phyloP scores from a whole-genome alignment of 225 moss, liverwort and hornwort species.

The Sphagnum tenellum region DNA sequence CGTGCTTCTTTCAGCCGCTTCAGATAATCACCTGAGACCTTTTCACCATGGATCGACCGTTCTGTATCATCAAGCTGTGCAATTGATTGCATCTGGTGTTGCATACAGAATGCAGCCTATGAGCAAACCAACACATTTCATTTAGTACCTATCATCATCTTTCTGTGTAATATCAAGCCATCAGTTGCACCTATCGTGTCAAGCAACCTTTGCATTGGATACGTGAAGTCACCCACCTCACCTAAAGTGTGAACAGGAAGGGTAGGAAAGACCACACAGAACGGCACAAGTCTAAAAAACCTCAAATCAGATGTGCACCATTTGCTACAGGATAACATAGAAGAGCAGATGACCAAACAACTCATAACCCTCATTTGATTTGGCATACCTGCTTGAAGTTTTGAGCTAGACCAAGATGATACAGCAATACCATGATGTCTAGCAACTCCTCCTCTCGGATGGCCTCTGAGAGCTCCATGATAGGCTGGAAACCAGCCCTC shows the following conservation, averaged over 20 bases:
- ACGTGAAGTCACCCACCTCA: no score
- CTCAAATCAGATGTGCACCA: no score
- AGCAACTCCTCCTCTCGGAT: slow-evolving; percentile 95
- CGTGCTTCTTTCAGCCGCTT: neutral
- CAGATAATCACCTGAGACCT: slow-evolving; percentile 1
- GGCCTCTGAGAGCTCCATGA: slow-evolving; percentile 94
- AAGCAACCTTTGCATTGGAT: no score
- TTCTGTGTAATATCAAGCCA: no score
- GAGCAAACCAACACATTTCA: neutral
- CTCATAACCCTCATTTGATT: no score
- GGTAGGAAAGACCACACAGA: no score
- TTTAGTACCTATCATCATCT: no score
- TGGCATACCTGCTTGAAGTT: slow-evolving; percentile 77
- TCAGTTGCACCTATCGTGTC: no score
- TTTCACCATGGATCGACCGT: neutral
- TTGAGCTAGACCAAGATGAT: slow-evolving; percentile 85
- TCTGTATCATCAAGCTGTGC: slow-evolving; percentile 76
- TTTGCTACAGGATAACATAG: no score
- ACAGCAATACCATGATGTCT: slow-evolving; percentile 76
- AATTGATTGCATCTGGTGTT: slow-evolving; percentile 91
- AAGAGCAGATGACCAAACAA: no score
- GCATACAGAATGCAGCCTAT: slow-evolving; percentile 84
- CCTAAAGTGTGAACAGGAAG: no score
- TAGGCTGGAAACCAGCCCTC: slow-evolving; percentile 74
- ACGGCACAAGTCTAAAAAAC: no score